Evolutionary conservation across 495 filamentous ascomycete genomes (phyloP), one percentile per base, ranked within the genome.

Genomic region (Trichocladium uniseriatum): DNA sequence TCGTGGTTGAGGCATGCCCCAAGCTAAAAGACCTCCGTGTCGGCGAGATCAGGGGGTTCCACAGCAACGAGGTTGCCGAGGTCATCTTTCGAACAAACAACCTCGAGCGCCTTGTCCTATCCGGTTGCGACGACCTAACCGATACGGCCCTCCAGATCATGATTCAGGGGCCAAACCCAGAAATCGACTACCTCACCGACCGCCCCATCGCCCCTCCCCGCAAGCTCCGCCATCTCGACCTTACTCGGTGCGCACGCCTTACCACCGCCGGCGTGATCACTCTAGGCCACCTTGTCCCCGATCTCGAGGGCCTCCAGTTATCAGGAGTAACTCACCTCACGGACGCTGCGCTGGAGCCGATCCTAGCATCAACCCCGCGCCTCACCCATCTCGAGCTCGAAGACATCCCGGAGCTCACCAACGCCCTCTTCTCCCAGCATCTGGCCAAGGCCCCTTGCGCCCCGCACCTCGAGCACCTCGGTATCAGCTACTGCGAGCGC

Each of bases 301-400:
- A 83, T 32, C 68, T 98, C 20, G 79, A 92, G 69, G 87, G 85
- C 10, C 74, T 98, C 5, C 85, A 89, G 55, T 71, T 97, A 18
- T 83, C 79, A 1, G 81, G 85, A 27, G 86, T 89, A 52, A 70
- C 66, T 5, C 69, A 72, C 20, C 62, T 97, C 20, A 87, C 81
- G 1, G 89, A 98, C 61, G 77, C 74, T 4, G 79, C 82, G 0
- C 71, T 98, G 16, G 76, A 74, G 7, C 77, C 80, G 1, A 74
- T 98, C 18, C 67, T 98, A 7, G 80, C 80, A 3, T 87, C 86
- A 0, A 75, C 81, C 0, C 86, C 87, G 1, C 69, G 73, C 4
- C 77, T 98, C 16, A 88, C 87, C 0, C 90, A 94, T 59, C 70
- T 98, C 39, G 92, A 98, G 49, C 64, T 97, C 0, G 92, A 98